A percentile compares a stretch with the other conserved stretches of the same genome.
Evolutionary conservation across 2,329 filamentous ascomycete species (phyloP).

Genomic region (Beauveria asiatica): DNA sequence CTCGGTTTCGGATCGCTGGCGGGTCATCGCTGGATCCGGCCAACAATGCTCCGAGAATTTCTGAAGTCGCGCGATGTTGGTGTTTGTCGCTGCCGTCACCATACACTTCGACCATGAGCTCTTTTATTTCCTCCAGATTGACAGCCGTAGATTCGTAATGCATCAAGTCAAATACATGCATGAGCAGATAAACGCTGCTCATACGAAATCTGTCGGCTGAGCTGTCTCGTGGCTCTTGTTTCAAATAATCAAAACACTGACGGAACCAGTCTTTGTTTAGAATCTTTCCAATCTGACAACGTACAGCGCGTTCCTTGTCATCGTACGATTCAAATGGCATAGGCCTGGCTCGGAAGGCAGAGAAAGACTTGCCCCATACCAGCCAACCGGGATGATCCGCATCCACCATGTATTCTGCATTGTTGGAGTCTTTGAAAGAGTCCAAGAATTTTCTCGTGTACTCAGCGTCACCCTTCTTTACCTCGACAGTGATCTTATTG

Average conservation of each 20-base stretch:
- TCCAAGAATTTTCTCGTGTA: slow-evolving; percentile 76
- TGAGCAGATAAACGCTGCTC: slow-evolving; percentile 76
- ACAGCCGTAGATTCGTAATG: slow-evolving; percentile 68
- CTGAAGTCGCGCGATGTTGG: slow-evolving; percentile 89
- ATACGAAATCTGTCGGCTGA: slow-evolving; percentile 81
- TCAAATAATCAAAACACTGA: slow-evolving; percentile 84
- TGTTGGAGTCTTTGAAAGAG: slow-evolving; percentile 60
- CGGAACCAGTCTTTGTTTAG: slow-evolving; percentile 80
- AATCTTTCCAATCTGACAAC: slow-evolving; percentile 70
- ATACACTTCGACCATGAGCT: slow-evolving; percentile 68
- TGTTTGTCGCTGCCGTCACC: slow-evolving; percentile 95
- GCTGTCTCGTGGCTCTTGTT: slow-evolving; percentile 85
- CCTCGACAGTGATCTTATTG: slow-evolving; percentile 66
- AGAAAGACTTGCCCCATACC: slow-evolving; percentile 85
- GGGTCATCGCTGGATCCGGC: slow-evolving; percentile 73
- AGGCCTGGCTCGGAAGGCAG: slow-evolving; percentile 66
- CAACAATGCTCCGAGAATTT: slow-evolving; percentile 82
- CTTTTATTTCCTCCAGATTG: slow-evolving; percentile 81
- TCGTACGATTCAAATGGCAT: slow-evolving; percentile 65
- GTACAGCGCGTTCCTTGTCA: slow-evolving; percentile 63
- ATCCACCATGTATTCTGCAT: slow-evolving; percentile 81
- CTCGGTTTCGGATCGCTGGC: slow-evolving; percentile 59
- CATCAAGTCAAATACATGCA: slow-evolving; percentile 85
- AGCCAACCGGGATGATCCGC: slow-evolving; percentile 92
- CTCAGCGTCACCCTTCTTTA: slow-evolving; percentile 62